Evolutionary conservation across 768 basidiomycete species (phyloP).

Genomic region (Leccinum subtestaceum): DNA sequence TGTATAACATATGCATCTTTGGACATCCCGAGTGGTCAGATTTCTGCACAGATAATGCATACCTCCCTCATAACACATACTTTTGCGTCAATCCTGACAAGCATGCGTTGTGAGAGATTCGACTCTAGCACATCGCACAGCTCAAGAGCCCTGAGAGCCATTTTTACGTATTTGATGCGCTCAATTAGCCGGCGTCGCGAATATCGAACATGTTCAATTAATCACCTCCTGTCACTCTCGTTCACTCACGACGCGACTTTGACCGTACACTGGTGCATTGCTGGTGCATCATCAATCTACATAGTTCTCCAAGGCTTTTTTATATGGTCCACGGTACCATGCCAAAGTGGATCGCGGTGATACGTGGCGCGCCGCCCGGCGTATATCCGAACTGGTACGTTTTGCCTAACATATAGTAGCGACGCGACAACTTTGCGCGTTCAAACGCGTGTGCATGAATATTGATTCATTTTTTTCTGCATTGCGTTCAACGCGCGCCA

Average conservation of each 20-base stretch:
- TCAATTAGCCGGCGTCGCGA: constrained; percentile 3
- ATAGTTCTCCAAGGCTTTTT: background rate
- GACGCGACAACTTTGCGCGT: constrained; percentile 10
- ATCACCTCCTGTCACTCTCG: constrained; percentile 23
- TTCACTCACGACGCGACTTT: constrained; percentile 1
- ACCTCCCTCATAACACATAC: background rate
- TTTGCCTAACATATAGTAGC: background rate
- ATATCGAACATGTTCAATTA: constrained; percentile 23
- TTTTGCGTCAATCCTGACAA: background rate
- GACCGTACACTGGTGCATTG: background rate
- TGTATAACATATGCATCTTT: background rate
- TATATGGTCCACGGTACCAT: constrained; percentile 13
- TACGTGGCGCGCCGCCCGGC: constrained; percentile 26
- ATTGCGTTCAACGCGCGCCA: constrained; percentile 1
- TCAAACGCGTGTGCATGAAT: constrained; percentile 16
- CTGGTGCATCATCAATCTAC: background rate
- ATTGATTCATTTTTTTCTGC: constrained; percentile 21
- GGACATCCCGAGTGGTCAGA: background rate
- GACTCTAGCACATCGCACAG: too few relatives aligned
- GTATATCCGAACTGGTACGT: constrained; percentile 31
- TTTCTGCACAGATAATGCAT: background rate
- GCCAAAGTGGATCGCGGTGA: constrained; percentile 30
- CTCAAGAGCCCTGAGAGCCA: background rate
- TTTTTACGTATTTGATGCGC: constrained; percentile 16
- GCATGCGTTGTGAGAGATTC: background rate